Percentiles rank a stretch among this genome's conserved stretches.
phyloP scores from a whole-genome alignment of 805 yeast genomes.

The Candida sakaeoensis region DNA sequence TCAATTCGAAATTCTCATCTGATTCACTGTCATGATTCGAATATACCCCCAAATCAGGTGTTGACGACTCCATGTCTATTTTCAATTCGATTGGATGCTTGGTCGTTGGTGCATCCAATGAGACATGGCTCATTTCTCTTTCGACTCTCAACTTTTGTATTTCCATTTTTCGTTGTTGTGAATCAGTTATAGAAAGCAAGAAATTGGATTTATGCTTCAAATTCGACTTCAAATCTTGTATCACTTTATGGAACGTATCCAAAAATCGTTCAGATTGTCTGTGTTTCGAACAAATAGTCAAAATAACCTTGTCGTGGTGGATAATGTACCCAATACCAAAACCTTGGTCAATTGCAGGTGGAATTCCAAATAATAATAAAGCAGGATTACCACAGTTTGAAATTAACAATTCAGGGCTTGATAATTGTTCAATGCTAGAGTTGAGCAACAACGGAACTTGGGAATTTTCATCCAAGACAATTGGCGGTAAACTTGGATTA shows the following conservation, averaged over 20 bases:
- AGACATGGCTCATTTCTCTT: slow-evolving; percentile 29
- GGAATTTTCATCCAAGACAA: slow-evolving; percentile 13
- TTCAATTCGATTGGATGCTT: slow-evolving; percentile 24
- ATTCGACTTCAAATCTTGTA: slow-evolving; percentile 54
- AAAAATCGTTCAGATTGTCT: slow-evolving; percentile 80
- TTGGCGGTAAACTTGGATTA: slow-evolving; percentile 33
- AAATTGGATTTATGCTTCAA: slow-evolving; percentile 36
- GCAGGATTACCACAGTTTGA: slow-evolving; percentile 94
- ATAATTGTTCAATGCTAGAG: slow-evolving; percentile 29
- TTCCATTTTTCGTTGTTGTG: slow-evolving; percentile 30
- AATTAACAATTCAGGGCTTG: slow-evolving; percentile 44
- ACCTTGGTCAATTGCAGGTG: slow-evolving; percentile 87
- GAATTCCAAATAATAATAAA: slow-evolving; percentile 81
- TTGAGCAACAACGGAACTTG: slow-evolving; percentile 33
- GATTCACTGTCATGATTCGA: neutral
- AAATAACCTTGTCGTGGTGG: slow-evolving; percentile 70
- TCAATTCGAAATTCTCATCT: slow-evolving; percentile 28
- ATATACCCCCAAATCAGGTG: slow-evolving; percentile 4
- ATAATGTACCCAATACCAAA: slow-evolving; percentile 92
- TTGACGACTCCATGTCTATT: slow-evolving; percentile 14
- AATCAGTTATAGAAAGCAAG: slow-evolving; percentile 27
- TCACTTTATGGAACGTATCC: slow-evolving; percentile 62
- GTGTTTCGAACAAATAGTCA: slow-evolving; percentile 83
- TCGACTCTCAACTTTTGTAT: slow-evolving; percentile 32
- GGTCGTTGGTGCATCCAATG: slow-evolving; percentile 19